Evolutionary conservation across 805 yeast genomes (phyloP), one percentile per base, ranked within the genome.

Genomic region (Kurtzmaniella fragi): DNA sequence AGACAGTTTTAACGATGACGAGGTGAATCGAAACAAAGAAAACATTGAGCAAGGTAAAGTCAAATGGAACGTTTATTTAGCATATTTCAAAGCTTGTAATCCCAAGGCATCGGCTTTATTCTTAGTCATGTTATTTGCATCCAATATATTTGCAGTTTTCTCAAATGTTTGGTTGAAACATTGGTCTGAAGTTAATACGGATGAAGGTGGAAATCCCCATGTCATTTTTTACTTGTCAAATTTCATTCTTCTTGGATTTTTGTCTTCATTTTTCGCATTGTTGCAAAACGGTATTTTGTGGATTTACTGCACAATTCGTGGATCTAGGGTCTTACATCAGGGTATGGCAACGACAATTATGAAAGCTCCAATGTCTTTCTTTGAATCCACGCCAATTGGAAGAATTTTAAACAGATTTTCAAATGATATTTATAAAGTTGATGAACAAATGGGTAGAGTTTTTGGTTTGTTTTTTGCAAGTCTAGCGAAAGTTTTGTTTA

Each of bases 351-450:
- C 43, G 10, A 52, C 64, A 39, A 93, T 90, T 11, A 62, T 91
- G 43, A 74, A 90, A 47, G 93, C 96, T 0, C 97, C 97, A 45
- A 91, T 90, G 97, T 75, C 87, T 26, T 90, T 91, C 59, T 90
- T 90, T 56, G 98, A 90, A 62, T 88, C 96, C 1, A 90, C 98
- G 0, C 98, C 97, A 40, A 80, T 89, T 47, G 98, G 98, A 28
- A 77, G 98, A 65, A 78, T 90, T 41, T 68, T 89, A 59, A 90
- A 90, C 67, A 73, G 98, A 58, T 90, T 90, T 59, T 86, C 96
- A 3, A 89, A 80, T 58, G 98, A 90, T 70, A 77, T 90, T 38
- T 86, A 86, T 64, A 85, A 85, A 58, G 79, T 91, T 45, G 98
- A 90, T 64, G 95, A 87, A 56, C 69, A 71, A 23, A 65, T 79